Evolutionary conservation across 148 eudicot species (phyloP).

Genomic region (Spergularia marina): DNA sequence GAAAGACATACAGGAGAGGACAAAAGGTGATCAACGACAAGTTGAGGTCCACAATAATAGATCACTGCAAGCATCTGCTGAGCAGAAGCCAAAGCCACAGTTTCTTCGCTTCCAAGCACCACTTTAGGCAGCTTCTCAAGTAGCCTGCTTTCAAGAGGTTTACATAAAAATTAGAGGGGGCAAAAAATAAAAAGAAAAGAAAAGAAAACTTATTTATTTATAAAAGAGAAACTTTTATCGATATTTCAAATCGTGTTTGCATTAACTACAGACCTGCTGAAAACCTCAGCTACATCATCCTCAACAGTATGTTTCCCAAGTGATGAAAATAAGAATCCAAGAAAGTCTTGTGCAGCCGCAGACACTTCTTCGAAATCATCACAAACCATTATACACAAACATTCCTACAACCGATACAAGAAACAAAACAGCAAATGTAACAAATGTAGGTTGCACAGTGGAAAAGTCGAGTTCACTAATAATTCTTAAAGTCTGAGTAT

Average conservation of each 20-base stretch:
- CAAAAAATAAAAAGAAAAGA: slow-evolving; percentile 3
- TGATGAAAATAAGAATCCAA: slow-evolving; percentile 51
- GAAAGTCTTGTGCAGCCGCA: slow-evolving; percentile 59
- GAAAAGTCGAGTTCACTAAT: neutral
- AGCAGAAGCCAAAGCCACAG: slow-evolving; percentile 64
- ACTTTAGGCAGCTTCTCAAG: slow-evolving; percentile 81
- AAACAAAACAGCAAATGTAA: neutral
- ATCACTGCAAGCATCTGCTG: slow-evolving; percentile 76
- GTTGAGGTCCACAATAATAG: slow-evolving; percentile 82
- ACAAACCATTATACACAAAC: slow-evolving; percentile 71
- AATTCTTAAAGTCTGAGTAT: neutral
- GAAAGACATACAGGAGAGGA: slow-evolving; percentile 70
- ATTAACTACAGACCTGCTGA: slow-evolving; percentile 55
- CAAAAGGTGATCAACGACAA: slow-evolving; percentile 63
- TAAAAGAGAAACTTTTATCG: neutral
- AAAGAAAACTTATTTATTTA: neutral
- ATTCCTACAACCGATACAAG: slow-evolving; percentile 55
- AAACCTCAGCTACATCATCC: slow-evolving; percentile 59
- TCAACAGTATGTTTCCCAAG: slow-evolving; percentile 41
- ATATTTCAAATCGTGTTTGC: slow-evolving; percentile 13
- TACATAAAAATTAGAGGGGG: slow-evolving; percentile 1
- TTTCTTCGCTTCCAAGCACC: slow-evolving; percentile 79
- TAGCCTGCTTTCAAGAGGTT: slow-evolving; percentile 46
- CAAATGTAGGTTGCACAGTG: neutral
- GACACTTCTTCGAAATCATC: slow-evolving; percentile 81